These are phyloP conservation scores for Miamiensis avidus DNA, from an alignment of 169 alveolate genomes.

Conservation along the genomic window DNA sequence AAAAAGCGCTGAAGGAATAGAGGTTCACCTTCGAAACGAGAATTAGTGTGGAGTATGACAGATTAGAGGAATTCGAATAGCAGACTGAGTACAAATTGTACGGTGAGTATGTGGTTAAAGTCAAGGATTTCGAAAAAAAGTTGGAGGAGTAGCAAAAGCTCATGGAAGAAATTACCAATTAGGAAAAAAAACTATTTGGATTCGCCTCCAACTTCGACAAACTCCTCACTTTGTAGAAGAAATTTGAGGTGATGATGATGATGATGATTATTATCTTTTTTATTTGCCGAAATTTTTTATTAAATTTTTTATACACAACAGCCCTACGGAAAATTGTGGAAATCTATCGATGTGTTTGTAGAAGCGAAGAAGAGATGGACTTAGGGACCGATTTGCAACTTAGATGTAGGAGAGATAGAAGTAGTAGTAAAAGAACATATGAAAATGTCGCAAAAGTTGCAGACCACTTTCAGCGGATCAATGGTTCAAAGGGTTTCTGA, in stretches of 20 bases:
- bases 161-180: conserved; percentile 51
- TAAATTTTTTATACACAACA: not conserved
- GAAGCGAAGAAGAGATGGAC: conserved; percentile 41
- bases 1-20: conserved; percentile 63
- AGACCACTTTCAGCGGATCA: conserved; percentile 39
- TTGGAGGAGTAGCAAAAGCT: conserved; percentile 43
- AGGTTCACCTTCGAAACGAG: conserved; percentile 71
- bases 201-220: conserved; percentile 39
- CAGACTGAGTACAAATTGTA: conserved; percentile 57
- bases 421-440: conserved; percentile 29
- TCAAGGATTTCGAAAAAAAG: conserved; percentile 56
- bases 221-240: conserved; percentile 10
- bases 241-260: not conserved
- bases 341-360: conserved; percentile 24
- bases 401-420: conserved; percentile 52
- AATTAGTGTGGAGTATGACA: conserved; percentile 51
- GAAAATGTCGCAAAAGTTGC: conserved; percentile 31
- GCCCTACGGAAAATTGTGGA: conserved; percentile 41
- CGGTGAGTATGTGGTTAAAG: conserved; percentile 46
- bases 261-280: too few species aligned
- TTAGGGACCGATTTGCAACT: conserved; percentile 27
- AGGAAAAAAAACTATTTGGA: conserved; percentile 61
- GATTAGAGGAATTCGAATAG: conserved; percentile 59
- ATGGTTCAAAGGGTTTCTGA: conserved; percentile 53
- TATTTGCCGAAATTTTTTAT: too few species aligned